Evolutionary conservation across 108 stramenopile species (phyloP).

Genomic region (Thalassiosira profunda): DNA sequence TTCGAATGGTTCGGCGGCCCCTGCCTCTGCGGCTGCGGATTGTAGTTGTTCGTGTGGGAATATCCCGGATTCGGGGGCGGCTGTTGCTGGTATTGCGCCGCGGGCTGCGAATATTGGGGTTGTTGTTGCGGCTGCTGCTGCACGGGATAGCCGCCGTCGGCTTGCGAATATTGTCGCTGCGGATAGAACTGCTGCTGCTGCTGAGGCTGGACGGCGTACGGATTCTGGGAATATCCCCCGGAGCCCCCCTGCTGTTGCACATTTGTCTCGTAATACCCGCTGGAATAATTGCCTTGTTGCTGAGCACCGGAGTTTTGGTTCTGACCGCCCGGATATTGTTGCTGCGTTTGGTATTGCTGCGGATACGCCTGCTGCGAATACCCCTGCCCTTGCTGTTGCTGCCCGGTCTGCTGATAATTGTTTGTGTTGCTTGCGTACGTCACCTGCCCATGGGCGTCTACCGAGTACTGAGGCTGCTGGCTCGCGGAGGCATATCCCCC

Average conservation of each 20-base stretch:
- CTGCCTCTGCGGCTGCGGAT: neutral
- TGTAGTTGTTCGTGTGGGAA: constrained; percentile 3
- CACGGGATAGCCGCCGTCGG: neutral
- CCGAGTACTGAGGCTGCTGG: constrained; percentile 7
- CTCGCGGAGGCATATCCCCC: too few relatives aligned
- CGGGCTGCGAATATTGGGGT: constrained; percentile 2
- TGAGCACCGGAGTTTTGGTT: too few relatives aligned
- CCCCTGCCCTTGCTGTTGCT: neutral
- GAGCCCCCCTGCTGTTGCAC: too few relatives aligned
- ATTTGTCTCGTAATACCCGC: too few relatives aligned
- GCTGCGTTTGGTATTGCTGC: too few relatives aligned
- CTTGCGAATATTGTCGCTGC: neutral
- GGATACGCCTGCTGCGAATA: constrained; percentile 7
- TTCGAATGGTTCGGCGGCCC: neutral
- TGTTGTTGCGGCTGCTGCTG: constrained; percentile 3
- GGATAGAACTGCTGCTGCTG: constrained; percentile 12
- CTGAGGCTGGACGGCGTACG: too few relatives aligned
- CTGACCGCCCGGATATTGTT: too few relatives aligned
- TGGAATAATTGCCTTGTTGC: too few relatives aligned
- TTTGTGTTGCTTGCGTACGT: neutral
- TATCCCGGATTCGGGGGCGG: neutral
- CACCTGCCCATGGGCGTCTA: neutral
- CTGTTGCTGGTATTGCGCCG: neutral
- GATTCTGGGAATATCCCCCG: too few relatives aligned
- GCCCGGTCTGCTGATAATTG: neutral